Conservation (phyloP, 495 filamentous ascomycete genomes). For the Trichoderma reesei region DNA sequence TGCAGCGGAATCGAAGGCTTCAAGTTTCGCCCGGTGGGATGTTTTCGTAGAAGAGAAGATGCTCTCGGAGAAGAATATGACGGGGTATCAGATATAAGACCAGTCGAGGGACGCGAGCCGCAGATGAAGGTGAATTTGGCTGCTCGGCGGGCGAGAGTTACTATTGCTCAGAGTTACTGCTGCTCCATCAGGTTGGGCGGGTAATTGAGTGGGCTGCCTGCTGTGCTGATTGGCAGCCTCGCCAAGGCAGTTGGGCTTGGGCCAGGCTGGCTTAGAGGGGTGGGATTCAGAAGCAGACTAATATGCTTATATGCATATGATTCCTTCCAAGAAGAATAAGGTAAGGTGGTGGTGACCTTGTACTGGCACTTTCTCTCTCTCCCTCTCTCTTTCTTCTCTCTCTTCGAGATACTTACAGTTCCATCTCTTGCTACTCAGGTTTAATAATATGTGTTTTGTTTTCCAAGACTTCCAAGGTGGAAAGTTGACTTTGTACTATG, state of each 20-base stretch:
- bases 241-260: not conserved
- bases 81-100: not conserved
- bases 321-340: too few species aligned
- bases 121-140: constrained; percentile 7
- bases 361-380: too few species aligned
- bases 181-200: not conserved
- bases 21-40: not conserved
- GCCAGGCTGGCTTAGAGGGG: too few species aligned
- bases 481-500: too few species aligned
- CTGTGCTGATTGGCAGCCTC: not conserved
- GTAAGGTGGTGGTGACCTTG: too few species aligned
- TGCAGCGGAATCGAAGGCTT: not conserved
- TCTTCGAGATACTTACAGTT: too few species aligned
- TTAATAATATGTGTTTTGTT: too few species aligned
- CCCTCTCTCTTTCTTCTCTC: too few species aligned
- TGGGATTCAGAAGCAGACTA: too few species aligned
- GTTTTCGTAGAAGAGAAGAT: not conserved
- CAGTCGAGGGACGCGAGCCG: not conserved
- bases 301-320: too few species aligned
- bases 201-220: not conserved
- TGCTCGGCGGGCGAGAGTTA: not conserved
- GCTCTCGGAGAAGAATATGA: not conserved
- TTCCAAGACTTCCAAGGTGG: too few species aligned
- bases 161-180: not conserved
- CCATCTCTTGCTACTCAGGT: too few species aligned